Base-by-base conservation (phyloP, 2,329 filamentous ascomycete species). In the Cryphonectria naterciae region DNA sequence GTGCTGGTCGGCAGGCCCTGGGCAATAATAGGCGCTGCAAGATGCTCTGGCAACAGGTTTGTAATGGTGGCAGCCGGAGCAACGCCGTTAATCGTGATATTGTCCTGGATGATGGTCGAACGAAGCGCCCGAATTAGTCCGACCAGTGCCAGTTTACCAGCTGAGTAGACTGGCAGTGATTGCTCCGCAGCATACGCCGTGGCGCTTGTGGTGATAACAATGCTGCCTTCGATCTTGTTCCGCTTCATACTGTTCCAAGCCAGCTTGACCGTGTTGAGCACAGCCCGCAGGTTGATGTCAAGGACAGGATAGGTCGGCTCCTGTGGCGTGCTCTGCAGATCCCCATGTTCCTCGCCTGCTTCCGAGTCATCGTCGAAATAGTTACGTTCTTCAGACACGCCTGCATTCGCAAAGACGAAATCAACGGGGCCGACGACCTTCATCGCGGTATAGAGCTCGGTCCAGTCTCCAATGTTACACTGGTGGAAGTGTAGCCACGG, bases 81-180 rank as follows among this genome's bases (percentile, higher is more conserved):
- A 19, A 83, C 80, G 3, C 71, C 76, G 62, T 82, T 82, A 75
- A 83, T 82, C 28, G 81, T 80, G 68, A 80, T 78, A 54, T 75
- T 71, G 46, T 79, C 70, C 5, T 66, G 52, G 15, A 65, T 56
- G 4, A 79, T 52, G 0, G 75, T 70, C 0, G 79, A 76, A 4
- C 80, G 76, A 39, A 82, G 74, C 2, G 79, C 73, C 8, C 81
- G 76, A 7, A 82, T 73, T 1, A 80, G 73, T n/a, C 76, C 77
- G 8, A 79, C 73, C 4, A 81, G 73, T 76, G 70, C 74, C 19
- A 68, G 35, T 35, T 76, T 75, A 13, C 68, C 64, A 0, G 74
- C 76, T 28, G 72, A 72, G 68, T 80, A 83, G 1, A 82, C 75
- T 0, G 81, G 80, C 7, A 82, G 68, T 8, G 67, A 74, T 17